Evolutionary conservation across 2,329 filamentous ascomycete genomes (phyloP), one percentile per base, ranked within the genome.

Genomic region (Penicillium sp.): DNA sequence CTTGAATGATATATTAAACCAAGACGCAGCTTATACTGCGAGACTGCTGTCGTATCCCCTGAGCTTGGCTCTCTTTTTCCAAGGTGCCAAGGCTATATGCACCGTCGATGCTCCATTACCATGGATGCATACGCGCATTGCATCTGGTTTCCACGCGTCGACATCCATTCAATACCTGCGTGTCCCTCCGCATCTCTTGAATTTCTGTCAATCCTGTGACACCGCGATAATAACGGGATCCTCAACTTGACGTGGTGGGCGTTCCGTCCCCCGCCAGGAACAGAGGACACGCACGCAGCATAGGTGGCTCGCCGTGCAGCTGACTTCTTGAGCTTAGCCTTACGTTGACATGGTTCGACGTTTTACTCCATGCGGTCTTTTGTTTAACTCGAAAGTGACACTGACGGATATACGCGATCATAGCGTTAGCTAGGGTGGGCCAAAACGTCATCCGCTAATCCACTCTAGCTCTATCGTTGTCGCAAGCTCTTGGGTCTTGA

Each of bases 21-120:
- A 57, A 52, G 50, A 48, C 61, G 54, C 57, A 55, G 54, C 56
- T 58, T 59, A 55, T 57, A 29, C 49, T 50, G n/a, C 17, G 21
- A 31, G 23, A 35, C 47, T 59, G 27, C 37, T 54, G 50, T 58
- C 59, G 61, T 64, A 62, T 43, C 13, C 42, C 10, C 15, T 54
- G 29, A 54, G 43, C 55, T 57, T 57, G 50, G 50, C 55, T 48
- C 21, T 43, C 7, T 6, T 17, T 33, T 49, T 40, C 38, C 19
- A 29, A 27, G 12, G 23, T 45, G 54, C 47, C 54, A 45, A 51
- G 47, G 1, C 38, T 23, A 55, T 13, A 43, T 52, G 38, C 38
- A 51, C n/a, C 21, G 15, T 35, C 21, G n/a, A 46, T 41, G 17
- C 17, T 43, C 12, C 4, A 50, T 42, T 15, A 21, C n/a, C 31